Evolutionary conservation across 176 grass and related monocot genomes (phyloP).

Genomic region (Triticum timopheevii): DNA sequence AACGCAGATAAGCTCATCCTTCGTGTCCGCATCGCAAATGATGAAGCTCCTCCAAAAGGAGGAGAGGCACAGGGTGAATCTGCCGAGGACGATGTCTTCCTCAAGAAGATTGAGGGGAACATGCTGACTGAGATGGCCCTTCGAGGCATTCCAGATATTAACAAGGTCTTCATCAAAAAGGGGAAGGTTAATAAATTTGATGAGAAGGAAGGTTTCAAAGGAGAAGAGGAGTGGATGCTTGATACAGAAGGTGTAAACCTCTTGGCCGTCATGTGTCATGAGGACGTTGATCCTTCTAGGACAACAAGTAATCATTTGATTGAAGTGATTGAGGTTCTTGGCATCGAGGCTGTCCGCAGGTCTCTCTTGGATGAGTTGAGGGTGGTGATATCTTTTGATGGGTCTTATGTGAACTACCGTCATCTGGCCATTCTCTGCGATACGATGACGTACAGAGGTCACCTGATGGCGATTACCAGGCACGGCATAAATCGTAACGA

Average conservation of each 20-base stretch:
- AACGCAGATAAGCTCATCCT: slow-evolving; percentile 98
- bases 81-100: slow-evolving; percentile 92
- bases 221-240: slow-evolving; percentile 88
- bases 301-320: slow-evolving; percentile 98
- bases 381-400: slow-evolving; percentile 98
- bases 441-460: slow-evolving; percentile 92
- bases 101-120: slow-evolving; percentile 88
- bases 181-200: slow-evolving; percentile 85
- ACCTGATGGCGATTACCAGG: slow-evolving; percentile 93
- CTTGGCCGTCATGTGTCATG: slow-evolving; percentile 94
- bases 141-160: slow-evolving; percentile 95
- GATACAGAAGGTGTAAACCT: slow-evolving; percentile 98
- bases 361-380: slow-evolving; percentile 80
- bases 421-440: slow-evolving; percentile 98
- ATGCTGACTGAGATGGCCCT: slow-evolving; percentile 99
- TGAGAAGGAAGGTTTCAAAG: slow-evolving; percentile 69
- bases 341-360: slow-evolving; percentile 90
- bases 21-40: slow-evolving; percentile 89
- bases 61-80: slow-evolving; percentile 92
- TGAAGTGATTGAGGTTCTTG: slow-evolving; percentile 97
- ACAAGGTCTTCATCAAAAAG: slow-evolving; percentile 93
- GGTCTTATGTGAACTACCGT: slow-evolving; percentile 93
- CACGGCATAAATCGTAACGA: slow-evolving; percentile 95
- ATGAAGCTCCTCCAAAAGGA: slow-evolving; percentile 70
- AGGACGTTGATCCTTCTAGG: slow-evolving; percentile 87